These are phyloP conservation scores for Bruguiera parviflora DNA, from an alignment of 345 rosid genomes.

Conservation along the genomic window DNA sequence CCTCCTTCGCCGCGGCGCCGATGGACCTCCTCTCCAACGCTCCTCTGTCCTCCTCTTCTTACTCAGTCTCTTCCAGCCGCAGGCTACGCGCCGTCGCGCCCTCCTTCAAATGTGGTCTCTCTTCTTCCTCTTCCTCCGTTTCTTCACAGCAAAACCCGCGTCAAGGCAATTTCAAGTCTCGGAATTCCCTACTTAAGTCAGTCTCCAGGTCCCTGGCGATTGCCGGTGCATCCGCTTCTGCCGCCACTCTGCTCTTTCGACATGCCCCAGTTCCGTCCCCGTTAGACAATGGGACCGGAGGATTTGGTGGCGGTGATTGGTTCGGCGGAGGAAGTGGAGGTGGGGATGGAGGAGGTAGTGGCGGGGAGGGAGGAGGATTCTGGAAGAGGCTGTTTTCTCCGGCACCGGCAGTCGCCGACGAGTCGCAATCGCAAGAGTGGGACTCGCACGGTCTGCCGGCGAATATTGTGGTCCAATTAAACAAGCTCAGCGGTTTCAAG, in stretches of 20 bases:
- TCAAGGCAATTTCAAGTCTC: background rate
- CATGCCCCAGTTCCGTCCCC: constrained; percentile 32
- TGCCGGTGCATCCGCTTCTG: constrained; percentile 51
- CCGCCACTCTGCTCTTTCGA: constrained; percentile 50
- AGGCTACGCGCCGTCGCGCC: constrained; percentile 3
- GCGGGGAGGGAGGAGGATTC: too few relatives aligned
- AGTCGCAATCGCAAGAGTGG: constrained; percentile 63
- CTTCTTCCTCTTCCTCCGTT: background rate
- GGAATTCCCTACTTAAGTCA: constrained; percentile 28
- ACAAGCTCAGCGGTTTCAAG: constrained; percentile 80
- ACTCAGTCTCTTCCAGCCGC: constrained; percentile 13
- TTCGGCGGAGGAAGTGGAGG: constrained; percentile 55
- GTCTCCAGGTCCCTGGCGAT: constrained; percentile 41
- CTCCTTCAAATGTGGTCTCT: constrained; percentile 19
- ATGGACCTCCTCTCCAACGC: constrained; percentile 13
- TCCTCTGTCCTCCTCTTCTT: constrained; percentile 13
- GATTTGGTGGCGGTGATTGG: constrained; percentile 31
- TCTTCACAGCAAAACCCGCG: background rate
- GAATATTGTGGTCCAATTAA: constrained; percentile 70
- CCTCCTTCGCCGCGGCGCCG: constrained; percentile 19
- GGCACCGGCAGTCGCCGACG: constrained; percentile 46
- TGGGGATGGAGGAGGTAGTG: too few relatives aligned
- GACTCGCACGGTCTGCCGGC: constrained; percentile 90
- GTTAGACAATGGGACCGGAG: constrained; percentile 27
- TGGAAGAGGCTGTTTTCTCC: too few relatives aligned